phyloP scores from a whole-genome alignment of 768 basidiomycete genomes.

The Russula brevipes region DNA sequence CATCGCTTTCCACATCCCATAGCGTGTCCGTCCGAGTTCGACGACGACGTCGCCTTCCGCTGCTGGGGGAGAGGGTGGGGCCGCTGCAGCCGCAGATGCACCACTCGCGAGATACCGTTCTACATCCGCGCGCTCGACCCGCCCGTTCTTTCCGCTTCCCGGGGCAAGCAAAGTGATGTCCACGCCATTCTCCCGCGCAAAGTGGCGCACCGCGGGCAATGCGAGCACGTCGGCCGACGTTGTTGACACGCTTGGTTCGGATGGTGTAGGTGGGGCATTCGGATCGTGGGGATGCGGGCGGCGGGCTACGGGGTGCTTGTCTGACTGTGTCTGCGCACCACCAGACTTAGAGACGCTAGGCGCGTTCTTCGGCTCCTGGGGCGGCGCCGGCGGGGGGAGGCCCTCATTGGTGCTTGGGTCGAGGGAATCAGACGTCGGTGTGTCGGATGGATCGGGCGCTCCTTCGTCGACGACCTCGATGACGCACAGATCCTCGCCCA shows the following conservation, averaged over 20 bases:
- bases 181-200: slow-evolving; percentile 60
- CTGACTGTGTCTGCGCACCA: not conserved
- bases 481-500: slow-evolving; percentile 69
- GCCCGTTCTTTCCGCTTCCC: slow-evolving; percentile 69
- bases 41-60: slow-evolving; percentile 49
- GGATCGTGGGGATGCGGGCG: slow-evolving; percentile 64
- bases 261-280: slow-evolving; percentile 31
- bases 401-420: not conserved
- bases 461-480: slow-evolving; percentile 80
- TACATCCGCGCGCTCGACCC: slow-evolving; percentile 71
- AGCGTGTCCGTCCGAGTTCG: slow-evolving; percentile 69
- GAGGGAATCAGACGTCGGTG: slow-evolving; percentile 16
- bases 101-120: slow-evolving; percentile 49
- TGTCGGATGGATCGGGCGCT: slow-evolving; percentile 21
- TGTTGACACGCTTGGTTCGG: not conserved
- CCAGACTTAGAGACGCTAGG: not conserved
- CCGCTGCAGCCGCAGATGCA: slow-evolving; percentile 21
- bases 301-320: slow-evolving; percentile 19
- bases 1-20: slow-evolving; percentile 91
- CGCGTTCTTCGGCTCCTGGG: slow-evolving; percentile 1
- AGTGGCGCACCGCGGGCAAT: slow-evolving; percentile 72
- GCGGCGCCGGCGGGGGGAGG: not conserved
- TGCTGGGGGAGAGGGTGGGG: slow-evolving; percentile 8
- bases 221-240: slow-evolving; percentile 48
- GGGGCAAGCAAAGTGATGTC: slow-evolving; percentile 53